phyloP scores from a whole-genome alignment of 2,329 filamentous ascomycete genomes.

The Colletotrichum plurivorum region DNA sequence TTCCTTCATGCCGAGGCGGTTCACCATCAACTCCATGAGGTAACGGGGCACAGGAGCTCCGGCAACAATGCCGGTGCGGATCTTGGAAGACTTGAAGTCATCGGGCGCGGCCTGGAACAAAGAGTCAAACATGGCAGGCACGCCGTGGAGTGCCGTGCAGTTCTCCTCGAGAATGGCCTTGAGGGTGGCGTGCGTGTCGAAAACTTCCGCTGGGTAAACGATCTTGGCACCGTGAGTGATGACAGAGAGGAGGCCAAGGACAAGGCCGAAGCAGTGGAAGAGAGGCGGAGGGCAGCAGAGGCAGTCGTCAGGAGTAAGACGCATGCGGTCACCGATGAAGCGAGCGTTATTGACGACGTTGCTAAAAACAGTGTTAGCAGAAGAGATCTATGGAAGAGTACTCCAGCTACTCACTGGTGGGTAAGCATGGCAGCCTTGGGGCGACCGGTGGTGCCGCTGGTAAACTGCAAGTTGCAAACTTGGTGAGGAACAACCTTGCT shows the following conservation, averaged over 20 bases:
- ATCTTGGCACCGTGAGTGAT: slow-evolving; percentile 83
- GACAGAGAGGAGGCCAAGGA: slow-evolving; percentile 80
- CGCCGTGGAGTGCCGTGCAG: slow-evolving; percentile 84
- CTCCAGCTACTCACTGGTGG: slow-evolving; percentile 66
- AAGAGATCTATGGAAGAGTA: neutral
- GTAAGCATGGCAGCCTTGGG: slow-evolving; percentile 84
- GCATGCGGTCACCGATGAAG: slow-evolving; percentile 82
- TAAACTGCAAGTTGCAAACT: slow-evolving; percentile 82
- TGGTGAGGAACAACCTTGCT: slow-evolving; percentile 73
- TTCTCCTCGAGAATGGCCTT: slow-evolving; percentile 75
- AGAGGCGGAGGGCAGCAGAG: slow-evolving; percentile 87
- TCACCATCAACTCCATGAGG: slow-evolving; percentile 80
- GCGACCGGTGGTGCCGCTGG: slow-evolving; percentile 80
- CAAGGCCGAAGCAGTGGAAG: slow-evolving; percentile 89
- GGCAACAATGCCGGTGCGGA: slow-evolving; percentile 84
- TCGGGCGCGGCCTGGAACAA: slow-evolving; percentile 62
- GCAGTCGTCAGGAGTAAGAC: slow-evolving; percentile 74
- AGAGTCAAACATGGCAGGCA: slow-evolving; percentile 88
- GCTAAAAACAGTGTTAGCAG: slow-evolving; percentile 50
- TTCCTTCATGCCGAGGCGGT: slow-evolving; percentile 81
- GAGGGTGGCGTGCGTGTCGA: slow-evolving; percentile 77
- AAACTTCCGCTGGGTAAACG: slow-evolving; percentile 82
- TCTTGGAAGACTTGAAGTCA: slow-evolving; percentile 61
- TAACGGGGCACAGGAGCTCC: slow-evolving; percentile 83
- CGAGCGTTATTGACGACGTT: slow-evolving; percentile 76